phyloP scores from a whole-genome alignment of 1,139 yeast genomes.

The Taphrina wiesneri region DNA sequence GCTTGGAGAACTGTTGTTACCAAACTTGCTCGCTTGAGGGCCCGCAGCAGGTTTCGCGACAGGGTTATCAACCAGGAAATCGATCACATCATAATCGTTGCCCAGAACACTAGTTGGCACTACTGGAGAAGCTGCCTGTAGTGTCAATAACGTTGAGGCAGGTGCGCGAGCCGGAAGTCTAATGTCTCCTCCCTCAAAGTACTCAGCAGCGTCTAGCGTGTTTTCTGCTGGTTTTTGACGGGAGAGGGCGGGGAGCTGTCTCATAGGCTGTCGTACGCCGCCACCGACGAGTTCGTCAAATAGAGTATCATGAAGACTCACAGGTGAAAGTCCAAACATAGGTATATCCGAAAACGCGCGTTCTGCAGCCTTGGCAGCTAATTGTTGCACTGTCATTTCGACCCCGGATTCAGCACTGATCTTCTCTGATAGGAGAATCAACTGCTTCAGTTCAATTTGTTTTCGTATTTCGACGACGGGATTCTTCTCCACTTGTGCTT shows the following conservation, averaged over 20 bases:
- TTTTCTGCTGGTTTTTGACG: not conserved
- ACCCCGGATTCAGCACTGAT: conserved; percentile 23
- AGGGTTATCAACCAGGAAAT: conserved; percentile 12
- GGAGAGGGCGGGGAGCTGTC: conserved; percentile 1
- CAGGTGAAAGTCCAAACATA: conserved; percentile 21
- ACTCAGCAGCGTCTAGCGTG: conserved; percentile 14
- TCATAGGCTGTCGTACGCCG: not conserved
- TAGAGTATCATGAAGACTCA: not conserved
- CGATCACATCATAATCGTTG: conserved; percentile 7
- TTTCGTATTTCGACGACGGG: conserved; percentile 43
- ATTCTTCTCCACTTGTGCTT: conserved; percentile 42
- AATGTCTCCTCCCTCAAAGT: conserved; percentile 16
- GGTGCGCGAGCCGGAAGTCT: conserved; percentile 13
- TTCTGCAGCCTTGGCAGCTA: conserved; percentile 33
- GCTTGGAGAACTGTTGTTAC: not conserved
- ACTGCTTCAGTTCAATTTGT: conserved; percentile 38
- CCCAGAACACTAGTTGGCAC: not conserved
- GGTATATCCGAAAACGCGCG: conserved; percentile 31
- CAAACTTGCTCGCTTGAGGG: not conserved
- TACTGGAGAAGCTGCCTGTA: conserved; percentile 16
- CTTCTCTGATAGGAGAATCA: conserved; percentile 30
- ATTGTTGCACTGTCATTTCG: conserved; percentile 19
- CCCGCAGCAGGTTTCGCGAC: not conserved
- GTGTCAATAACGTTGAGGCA: conserved; percentile 1
- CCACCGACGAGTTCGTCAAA: conserved; percentile 24